Percentiles rank a stretch among this genome's conserved stretches.
Evolutionary conservation across 768 basidiomycete species (phyloP).

Genomic region (Boletus fagicola): DNA sequence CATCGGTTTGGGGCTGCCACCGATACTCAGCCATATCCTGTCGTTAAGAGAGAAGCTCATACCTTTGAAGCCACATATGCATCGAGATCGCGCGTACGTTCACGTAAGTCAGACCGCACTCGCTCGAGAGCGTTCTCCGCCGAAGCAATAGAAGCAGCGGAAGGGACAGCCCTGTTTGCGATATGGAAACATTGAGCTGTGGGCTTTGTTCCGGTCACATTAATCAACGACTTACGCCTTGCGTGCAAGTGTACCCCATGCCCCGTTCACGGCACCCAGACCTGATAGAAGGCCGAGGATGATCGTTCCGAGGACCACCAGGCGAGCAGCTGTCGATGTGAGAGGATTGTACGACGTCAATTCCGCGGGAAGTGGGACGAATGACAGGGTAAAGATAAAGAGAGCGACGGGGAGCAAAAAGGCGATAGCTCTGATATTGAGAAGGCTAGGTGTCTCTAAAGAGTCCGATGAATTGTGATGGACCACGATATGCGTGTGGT

Average conservation of each 20-base stretch:
- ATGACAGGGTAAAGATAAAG: conserved; percentile 61
- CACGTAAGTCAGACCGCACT: conserved; percentile 56
- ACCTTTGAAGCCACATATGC: conserved; percentile 27
- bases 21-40: conserved; percentile 9
- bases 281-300: conserved; percentile 81
- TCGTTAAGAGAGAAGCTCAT: conserved; percentile 1
- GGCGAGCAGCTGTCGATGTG: conserved; percentile 54
- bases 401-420: conserved; percentile 48
- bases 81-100: conserved; percentile 31
- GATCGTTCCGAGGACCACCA: conserved; percentile 73
- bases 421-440: conserved; percentile 19
- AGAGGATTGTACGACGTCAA: conserved; percentile 41
- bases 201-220: conserved; percentile 7
- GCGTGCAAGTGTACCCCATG: conserved; percentile 44
- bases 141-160: conserved; percentile 39
- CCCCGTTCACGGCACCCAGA: conserved; percentile 68
- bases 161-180: conserved; percentile 21
- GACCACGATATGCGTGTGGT: neutral
- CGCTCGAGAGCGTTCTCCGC: conserved; percentile 59
- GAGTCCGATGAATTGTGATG: neutral
- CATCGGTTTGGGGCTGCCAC: conserved; percentile 24
- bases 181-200: conserved; percentile 9
- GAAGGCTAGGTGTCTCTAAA: conserved; percentile 25
- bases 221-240: conserved; percentile 26
- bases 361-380: conserved; percentile 64